Base-by-base conservation (phyloP, 2,329 filamentous ascomycete species). In the Arthrobotrys entomopaga region DNA sequence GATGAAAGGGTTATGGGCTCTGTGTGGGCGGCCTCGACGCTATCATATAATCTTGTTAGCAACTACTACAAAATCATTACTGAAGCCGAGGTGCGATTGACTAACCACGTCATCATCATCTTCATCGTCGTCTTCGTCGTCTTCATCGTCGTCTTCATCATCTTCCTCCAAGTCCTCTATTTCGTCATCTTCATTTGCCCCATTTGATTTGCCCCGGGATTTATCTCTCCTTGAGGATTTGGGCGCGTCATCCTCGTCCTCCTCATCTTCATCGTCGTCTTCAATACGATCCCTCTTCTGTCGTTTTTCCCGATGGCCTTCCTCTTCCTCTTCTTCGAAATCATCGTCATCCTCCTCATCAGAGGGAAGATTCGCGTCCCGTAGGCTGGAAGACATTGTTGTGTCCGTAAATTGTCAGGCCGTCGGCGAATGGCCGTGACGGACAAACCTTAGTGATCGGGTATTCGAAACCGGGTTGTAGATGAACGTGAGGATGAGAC, bases 1-100 rank as follows among this genome's bases (percentile, higher is more conserved):
- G 83, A 99, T 89, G 87, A 97, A 97, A 79, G 90, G 89, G 78
- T 92, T 91, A 57, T 69, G 57, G 24, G 42, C 48, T 26, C 56
- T 76, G 22, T 92, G 88, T 77, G 29, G 7, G 5, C 76, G 79
- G 72, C 80, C 76, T 42, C 77, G 76, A 63, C 77, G 73, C 43
- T 76, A 72, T 19, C 76, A 69, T 65, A 59, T 34, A 19, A 42
- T 2, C 22, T 20, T 20, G 61, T 61, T 15, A 50, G 29, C 40
- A 54, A 38, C 13, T 24, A n/a, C 19, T 38, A 46, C 26, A 3
- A 43, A 57, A 52, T 15, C 6, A 34, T 13, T 69, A 3, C 34
- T 16, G 4, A 24, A 38, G 43, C 42, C 38, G 52, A 49, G 29
- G 57, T 58, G 34, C 20, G 59, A 65, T 34, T 29, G 50, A 43